phyloP scores from a whole-genome alignment of 768 basidiomycete species.

The Pulveroboletus sp. region DNA sequence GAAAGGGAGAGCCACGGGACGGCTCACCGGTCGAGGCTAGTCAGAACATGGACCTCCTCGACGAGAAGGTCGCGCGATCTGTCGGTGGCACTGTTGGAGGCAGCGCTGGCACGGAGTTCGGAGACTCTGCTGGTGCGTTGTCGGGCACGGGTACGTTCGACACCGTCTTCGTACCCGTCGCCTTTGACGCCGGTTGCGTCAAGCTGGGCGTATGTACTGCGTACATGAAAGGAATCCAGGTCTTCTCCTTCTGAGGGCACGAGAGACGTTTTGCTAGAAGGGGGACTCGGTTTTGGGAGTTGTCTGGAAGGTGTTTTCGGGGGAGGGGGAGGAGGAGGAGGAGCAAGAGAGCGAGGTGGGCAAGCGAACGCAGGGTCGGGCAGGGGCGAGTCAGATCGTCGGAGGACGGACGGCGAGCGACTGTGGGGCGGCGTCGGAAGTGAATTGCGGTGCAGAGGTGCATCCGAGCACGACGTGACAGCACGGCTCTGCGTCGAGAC shows the following conservation, averaged over 20 bases:
- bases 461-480: conserved; percentile 26
- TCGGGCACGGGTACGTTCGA: conserved; percentile 87
- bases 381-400: conserved; percentile 24
- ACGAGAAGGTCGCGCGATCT: conserved; percentile 64
- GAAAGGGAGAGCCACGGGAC: not conserved
- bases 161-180: conserved; percentile 91
- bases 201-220: conserved; percentile 87
- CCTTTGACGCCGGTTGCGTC: conserved; percentile 89
- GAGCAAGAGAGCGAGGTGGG: conserved; percentile 17
- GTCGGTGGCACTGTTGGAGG: conserved; percentile 55
- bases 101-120: conserved; percentile 55
- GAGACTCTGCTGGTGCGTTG: conserved; percentile 52
- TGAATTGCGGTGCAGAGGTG: conserved; percentile 14
- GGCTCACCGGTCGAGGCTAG: conserved; percentile 83
- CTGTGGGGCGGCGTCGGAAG: conserved; percentile 29
- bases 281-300: conserved; percentile 31
- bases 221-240: conserved; percentile 76
- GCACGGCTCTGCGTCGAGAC: conserved; percentile 13
- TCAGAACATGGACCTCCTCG: conserved; percentile 71
- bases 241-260: conserved; percentile 80
- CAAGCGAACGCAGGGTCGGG: conserved; percentile 16
- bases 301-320: conserved; percentile 23
- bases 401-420: conserved; percentile 25
- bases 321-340: conserved; percentile 32
- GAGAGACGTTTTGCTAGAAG: conserved; percentile 56